Evolutionary conservation across 441 rosid species (phyloP).

Genomic region (Biscutella laevigata): DNA sequence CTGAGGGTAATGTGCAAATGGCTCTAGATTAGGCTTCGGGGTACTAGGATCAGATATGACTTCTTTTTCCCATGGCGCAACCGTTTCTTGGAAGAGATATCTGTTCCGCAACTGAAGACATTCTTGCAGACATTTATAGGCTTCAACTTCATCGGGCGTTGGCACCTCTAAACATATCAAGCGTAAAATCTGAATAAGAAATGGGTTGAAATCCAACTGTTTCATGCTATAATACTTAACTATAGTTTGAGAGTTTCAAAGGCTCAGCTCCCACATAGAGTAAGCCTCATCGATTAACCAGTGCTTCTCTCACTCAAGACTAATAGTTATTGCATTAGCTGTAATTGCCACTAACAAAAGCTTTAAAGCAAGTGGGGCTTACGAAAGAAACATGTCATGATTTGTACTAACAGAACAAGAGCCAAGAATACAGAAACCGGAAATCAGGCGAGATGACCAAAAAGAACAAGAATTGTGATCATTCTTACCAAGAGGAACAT

Average conservation of each 20-base stretch:
- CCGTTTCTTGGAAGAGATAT: slow-evolving; percentile 70
- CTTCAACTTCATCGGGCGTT: slow-evolving; percentile 74
- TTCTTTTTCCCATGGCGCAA: slow-evolving; percentile 97
- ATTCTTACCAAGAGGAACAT: slow-evolving; percentile 64
- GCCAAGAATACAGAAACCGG: too few species aligned
- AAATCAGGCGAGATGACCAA: neutral
- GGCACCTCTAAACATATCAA: slow-evolving; percentile 56
- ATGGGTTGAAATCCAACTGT: neutral
- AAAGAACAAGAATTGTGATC: neutral
- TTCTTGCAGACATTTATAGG: slow-evolving; percentile 71
- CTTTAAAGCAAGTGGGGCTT: neutral
- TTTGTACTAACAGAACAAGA: too few species aligned
- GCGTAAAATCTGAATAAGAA: neutral
- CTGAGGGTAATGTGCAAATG: slow-evolving; percentile 65
- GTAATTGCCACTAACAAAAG: neutral
- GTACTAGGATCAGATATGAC: slow-evolving; percentile 91
- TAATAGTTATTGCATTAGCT: neutral
- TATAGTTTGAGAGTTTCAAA: neutral
- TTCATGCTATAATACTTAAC: neutral
- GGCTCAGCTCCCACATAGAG: neutral
- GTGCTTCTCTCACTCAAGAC: neutral
- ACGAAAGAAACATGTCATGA: neutral
- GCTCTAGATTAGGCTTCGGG: slow-evolving; percentile 85
- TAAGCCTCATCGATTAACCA: too few species aligned
- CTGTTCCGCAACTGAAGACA: slow-evolving; percentile 84